Conservation (phyloP, 495 filamentous ascomycete genomes). For the Penicillium simplicissimum region DNA sequence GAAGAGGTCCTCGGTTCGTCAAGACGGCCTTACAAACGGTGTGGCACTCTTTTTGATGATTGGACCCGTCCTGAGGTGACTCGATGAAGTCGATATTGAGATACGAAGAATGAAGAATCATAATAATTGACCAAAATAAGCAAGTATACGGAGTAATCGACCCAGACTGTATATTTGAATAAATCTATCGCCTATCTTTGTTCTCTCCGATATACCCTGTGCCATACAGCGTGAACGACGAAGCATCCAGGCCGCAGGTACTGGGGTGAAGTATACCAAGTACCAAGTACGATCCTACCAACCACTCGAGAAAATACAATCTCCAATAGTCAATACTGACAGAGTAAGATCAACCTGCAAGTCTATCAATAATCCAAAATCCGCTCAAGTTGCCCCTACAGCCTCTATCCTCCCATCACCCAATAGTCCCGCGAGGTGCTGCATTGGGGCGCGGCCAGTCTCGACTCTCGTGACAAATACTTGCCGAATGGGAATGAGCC, state of each 20-base stretch:
- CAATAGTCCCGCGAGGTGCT: not conserved
- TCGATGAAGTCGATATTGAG: not conserved
- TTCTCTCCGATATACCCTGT: no score
- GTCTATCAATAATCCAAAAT: not conserved
- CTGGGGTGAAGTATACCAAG: no score
- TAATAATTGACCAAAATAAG: not conserved
- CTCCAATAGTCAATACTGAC: not conserved
- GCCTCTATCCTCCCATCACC: not conserved
- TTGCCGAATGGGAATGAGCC: not conserved
- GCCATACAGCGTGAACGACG: no score
- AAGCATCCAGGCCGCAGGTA: no score
- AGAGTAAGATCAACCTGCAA: not conserved
- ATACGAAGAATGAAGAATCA: not conserved
- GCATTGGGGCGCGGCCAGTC: not conserved
- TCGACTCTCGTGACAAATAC: slow-evolving; percentile 5
- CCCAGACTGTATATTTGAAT: no score
- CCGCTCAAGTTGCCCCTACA: not conserved
- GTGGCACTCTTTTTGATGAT: not conserved
- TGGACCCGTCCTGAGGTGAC: not conserved
- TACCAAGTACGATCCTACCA: not conserved
- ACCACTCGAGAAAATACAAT: not conserved
- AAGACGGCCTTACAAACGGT: not conserved
- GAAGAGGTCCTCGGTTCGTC: not conserved
- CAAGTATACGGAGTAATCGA: no score
- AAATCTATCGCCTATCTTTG: no score